These are phyloP conservation scores for Barbarea vulgaris DNA, from an alignment of 345 rosid species.

Conservation along the genomic window DNA sequence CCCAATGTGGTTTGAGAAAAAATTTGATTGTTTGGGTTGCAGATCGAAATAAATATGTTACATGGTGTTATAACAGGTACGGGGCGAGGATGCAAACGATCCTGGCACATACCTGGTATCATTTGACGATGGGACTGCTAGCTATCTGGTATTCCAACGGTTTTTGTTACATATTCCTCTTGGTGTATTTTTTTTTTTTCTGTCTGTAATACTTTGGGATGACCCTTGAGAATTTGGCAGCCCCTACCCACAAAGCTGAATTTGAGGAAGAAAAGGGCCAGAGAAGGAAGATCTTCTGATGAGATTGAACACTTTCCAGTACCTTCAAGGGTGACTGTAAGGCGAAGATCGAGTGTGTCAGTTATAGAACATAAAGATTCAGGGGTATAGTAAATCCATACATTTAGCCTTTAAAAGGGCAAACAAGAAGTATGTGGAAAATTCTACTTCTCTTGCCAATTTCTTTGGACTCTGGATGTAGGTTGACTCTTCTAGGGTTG, in stretches of 20 bases:
- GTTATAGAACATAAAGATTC: slow-evolving; percentile 67
- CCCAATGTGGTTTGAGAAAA: slow-evolving; percentile 14
- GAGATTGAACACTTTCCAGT: slow-evolving; percentile 86
- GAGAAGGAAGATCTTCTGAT: slow-evolving; percentile 79
- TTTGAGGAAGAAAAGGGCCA: slow-evolving; percentile 81
- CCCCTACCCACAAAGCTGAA: slow-evolving; percentile 88
- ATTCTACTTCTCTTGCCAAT: background rate
- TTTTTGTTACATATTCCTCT: slow-evolving; percentile 24
- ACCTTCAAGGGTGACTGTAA: slow-evolving; percentile 77
- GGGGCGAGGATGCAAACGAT: slow-evolving; percentile 72
- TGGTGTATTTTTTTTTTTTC: slow-evolving; percentile 13
- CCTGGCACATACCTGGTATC: slow-evolving; percentile 78
- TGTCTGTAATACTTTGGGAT: slow-evolving; percentile 13
- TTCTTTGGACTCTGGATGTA: slow-evolving; percentile 33
- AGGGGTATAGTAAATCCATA: slow-evolving; percentile 53
- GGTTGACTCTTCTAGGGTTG: slow-evolving; percentile 58
- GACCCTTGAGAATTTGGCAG: slow-evolving; percentile 50
- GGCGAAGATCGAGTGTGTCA: slow-evolving; percentile 61
- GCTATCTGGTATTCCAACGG: slow-evolving; percentile 64
- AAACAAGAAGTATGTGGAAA: background rate
- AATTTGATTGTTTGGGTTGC: slow-evolving; percentile 15
- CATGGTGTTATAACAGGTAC: slow-evolving; percentile 50
- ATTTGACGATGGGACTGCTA: slow-evolving; percentile 72
- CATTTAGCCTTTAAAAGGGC: slow-evolving; percentile 8
- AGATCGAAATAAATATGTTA: slow-evolving; percentile 8